These are phyloP conservation scores for Curvularia sp. DNA, from an alignment of 2,329 filamentous ascomycete species.

Conservation along the genomic window DNA sequence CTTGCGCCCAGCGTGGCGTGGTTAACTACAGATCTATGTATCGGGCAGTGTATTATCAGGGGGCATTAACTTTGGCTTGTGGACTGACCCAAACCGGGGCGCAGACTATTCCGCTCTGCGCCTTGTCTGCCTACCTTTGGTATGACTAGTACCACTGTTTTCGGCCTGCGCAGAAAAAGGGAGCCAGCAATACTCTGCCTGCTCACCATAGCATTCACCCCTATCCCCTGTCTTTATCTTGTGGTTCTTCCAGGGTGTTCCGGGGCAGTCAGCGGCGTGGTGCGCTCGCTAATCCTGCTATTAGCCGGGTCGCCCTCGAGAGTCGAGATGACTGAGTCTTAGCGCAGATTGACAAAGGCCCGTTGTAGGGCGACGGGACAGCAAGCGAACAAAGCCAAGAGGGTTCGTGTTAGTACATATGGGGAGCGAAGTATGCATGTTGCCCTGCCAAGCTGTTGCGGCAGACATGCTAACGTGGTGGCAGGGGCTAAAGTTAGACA, in stretches of 20 bases:
- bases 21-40: neutral
- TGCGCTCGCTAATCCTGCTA: neutral
- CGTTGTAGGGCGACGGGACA: slow-evolving; percentile 15
- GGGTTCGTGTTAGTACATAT: neutral
- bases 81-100: neutral
- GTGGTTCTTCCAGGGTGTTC: neutral
- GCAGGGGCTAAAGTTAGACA: neutral
- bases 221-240: neutral
- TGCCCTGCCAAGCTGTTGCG: slow-evolving; percentile 15
- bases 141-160: neutral
- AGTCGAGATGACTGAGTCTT: neutral
- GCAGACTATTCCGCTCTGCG: neutral
- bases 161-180: neutral
- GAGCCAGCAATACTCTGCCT: neutral
- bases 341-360: neutral
- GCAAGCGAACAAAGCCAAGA: neutral
- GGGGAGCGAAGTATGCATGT: neutral
- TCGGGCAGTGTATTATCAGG: neutral
- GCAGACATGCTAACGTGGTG: neutral
- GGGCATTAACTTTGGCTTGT: neutral
- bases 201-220: neutral
- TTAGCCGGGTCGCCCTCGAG: neutral
- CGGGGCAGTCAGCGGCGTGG: too few relatives aligned
- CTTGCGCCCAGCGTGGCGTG: neutral
- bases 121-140: neutral